These are phyloP conservation scores for Thielaviopsis populi DNA, from an alignment of 2,329 filamentous ascomycete species.

Conservation along the genomic window DNA sequence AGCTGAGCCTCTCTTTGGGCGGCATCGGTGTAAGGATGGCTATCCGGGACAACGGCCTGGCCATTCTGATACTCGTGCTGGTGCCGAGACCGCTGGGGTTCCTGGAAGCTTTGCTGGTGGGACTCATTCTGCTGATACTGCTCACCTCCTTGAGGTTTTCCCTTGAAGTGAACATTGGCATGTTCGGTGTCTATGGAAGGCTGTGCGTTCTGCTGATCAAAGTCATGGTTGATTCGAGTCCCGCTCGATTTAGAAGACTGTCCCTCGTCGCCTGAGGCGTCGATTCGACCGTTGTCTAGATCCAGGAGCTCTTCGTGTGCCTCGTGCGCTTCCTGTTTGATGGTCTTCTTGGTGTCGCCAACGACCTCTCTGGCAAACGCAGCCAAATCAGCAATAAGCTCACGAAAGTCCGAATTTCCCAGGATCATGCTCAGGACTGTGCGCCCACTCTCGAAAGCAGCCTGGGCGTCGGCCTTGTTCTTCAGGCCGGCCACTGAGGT, in stretches of 20 bases:
- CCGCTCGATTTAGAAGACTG: neutral
- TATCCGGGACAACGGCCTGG: neutral
- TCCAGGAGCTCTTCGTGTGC: conserved; percentile 21
- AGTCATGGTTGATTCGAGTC: conserved; percentile 31
- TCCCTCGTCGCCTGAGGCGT: neutral
- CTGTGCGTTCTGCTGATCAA: conserved; percentile 42
- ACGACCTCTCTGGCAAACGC: conserved; percentile 73
- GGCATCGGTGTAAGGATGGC: conserved; percentile 18
- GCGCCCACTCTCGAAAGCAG: conserved; percentile 56
- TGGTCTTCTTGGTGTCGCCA: conserved; percentile 65
- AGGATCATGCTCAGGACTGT: conserved; percentile 75
- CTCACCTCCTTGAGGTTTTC: neutral
- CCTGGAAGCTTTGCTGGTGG: neutral
- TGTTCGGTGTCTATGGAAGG: conserved; percentile 32
- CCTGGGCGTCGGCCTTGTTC: conserved; percentile 48
- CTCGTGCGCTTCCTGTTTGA: conserved; percentile 61
- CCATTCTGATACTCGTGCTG: neutral
- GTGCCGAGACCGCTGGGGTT: neutral
- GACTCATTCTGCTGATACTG: neutral
- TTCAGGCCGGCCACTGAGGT: conserved; percentile 46
- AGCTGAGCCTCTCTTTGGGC: conserved; percentile 18
- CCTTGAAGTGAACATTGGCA: neutral
- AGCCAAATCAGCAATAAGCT: conserved; percentile 68
- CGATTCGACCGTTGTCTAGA: conserved; percentile 23
- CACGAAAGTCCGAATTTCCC: conserved; percentile 78